Evolutionary conservation across 768 basidiomycete genomes (phyloP).

Genomic region (Kockovaella imperatae): DNA sequence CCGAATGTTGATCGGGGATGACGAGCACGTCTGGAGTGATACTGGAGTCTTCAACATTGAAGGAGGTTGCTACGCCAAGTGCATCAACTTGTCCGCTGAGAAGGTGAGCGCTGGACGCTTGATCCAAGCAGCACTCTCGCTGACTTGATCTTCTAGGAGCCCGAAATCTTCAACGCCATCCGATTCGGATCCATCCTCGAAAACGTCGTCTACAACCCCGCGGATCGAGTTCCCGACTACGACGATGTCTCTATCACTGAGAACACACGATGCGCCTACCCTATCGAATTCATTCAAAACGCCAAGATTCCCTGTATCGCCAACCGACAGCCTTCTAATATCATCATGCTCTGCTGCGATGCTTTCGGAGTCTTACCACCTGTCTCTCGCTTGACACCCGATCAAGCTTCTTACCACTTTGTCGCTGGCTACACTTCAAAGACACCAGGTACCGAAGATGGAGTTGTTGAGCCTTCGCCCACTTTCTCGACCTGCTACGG

Average conservation of each 20-base stretch:
- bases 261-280: slow-evolving; percentile 98
- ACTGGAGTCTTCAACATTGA: slow-evolving; percentile 99
- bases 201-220: slow-evolving; percentile 93
- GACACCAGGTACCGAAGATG: slow-evolving; percentile 98
- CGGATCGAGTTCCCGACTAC: slow-evolving; percentile 77
- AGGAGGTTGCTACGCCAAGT: slow-evolving; percentile 98
- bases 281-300: slow-evolving; percentile 94
- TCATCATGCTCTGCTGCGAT: slow-evolving; percentile 77
- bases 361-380: slow-evolving; percentile 97
- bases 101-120: slow-evolving; percentile 47
- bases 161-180: slow-evolving; percentile 94
- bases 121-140: too few species aligned
- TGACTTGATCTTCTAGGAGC: too few species aligned
- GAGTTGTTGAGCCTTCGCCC: slow-evolving; percentile 93
- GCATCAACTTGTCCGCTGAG: slow-evolving; percentile 89
- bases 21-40: slow-evolving; percentile 99
- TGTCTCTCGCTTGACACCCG: slow-evolving; percentile 80
- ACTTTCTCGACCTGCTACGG: slow-evolving; percentile 99
- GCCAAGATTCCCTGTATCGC: slow-evolving; percentile 88
- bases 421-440: slow-evolving; percentile 85
- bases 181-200: slow-evolving; percentile 93
- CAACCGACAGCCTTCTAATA: slow-evolving; percentile 71
- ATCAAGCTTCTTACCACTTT: slow-evolving; percentile 97
- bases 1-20: slow-evolving; percentile 91
- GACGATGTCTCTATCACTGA: slow-evolving; percentile 95